phyloP scores from a whole-genome alignment of 2,329 filamentous ascomycete species.

The Thielaviopsis musarum region DNA sequence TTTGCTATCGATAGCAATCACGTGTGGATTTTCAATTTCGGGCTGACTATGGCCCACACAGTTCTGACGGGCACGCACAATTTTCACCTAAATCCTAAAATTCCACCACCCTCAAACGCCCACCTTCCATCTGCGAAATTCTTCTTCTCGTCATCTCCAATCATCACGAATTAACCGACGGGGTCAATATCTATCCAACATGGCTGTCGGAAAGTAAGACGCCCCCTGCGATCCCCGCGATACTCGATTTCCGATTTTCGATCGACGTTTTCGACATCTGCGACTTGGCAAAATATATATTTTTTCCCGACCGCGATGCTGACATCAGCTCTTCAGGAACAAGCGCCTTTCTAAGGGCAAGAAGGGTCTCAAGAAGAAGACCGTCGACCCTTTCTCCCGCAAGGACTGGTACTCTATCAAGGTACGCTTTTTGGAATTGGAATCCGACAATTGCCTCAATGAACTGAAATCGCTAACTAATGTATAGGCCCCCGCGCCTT shows the following conservation, averaged over 20 bases:
- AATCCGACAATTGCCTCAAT: background rate
- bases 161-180: slow-evolving; percentile 26
- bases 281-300: background rate
- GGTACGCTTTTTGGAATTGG: slow-evolving; percentile 30
- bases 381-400: slow-evolving; percentile 88
- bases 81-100: slow-evolving; percentile 11
- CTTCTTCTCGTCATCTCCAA: slow-evolving; percentile 14
- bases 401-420: slow-evolving; percentile 99
- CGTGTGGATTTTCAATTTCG: slow-evolving; percentile 4
- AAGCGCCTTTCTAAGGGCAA: slow-evolving; percentile 99
- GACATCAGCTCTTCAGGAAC: slow-evolving; percentile 46
- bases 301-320: slow-evolving; percentile 9
- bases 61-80: slow-evolving; percentile 10
- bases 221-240: background rate
- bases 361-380: slow-evolving; percentile 99
- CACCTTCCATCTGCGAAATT: slow-evolving; percentile 11
- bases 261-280: background rate
- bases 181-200: slow-evolving; percentile 35
- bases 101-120: slow-evolving; percentile 12
- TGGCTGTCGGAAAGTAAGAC: slow-evolving; percentile 44
- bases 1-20: slow-evolving; percentile 10
- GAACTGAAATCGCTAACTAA: slow-evolving; percentile 15
- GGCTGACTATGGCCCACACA: slow-evolving; percentile 11
- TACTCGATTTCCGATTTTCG: background rate
- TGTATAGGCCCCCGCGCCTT: slow-evolving; percentile 72